Evolutionary conservation across 768 basidiomycete species (phyloP).

Genomic region (Rhizopogon sp.): DNA sequence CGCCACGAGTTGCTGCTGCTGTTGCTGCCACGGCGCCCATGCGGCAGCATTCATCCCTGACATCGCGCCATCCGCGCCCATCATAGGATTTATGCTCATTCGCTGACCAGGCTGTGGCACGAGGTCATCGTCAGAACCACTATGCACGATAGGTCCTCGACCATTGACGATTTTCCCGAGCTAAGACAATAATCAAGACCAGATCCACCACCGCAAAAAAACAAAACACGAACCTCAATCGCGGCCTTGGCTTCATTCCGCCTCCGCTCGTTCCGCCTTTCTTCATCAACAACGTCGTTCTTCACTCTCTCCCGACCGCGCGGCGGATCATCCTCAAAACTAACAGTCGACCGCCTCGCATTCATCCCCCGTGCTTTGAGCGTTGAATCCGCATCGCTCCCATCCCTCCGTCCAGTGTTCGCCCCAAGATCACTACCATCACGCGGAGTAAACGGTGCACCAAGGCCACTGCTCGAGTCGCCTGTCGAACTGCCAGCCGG

Average conservation of each 20-base stretch:
- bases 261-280: constrained; percentile 65
- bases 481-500: constrained; percentile 78
- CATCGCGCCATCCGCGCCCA: constrained; percentile 25
- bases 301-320: constrained; percentile 27
- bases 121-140: constrained; percentile 42
- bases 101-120: constrained; percentile 14
- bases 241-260: constrained; percentile 82
- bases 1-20: constrained; percentile 18
- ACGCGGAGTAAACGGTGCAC: constrained; percentile 65
- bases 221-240: constrained; percentile 69
- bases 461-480: constrained; percentile 72
- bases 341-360: constrained; percentile 58
- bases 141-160: constrained; percentile 53
- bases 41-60: constrained; percentile 28
- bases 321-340: constrained; percentile 51
- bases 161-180: constrained; percentile 88
- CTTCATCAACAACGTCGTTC: constrained; percentile 35
- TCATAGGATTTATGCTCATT: constrained; percentile 32
- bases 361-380: constrained; percentile 28
- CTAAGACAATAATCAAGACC: constrained; percentile 32
- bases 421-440: constrained; percentile 64
- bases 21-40: constrained; percentile 23
- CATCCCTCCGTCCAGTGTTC: constrained; percentile 14
- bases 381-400: constrained; percentile 21
- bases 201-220: not conserved